phyloP scores from a whole-genome alignment of 2,329 filamentous ascomycete genomes.

The Phialemoniopsis sp. region DNA sequence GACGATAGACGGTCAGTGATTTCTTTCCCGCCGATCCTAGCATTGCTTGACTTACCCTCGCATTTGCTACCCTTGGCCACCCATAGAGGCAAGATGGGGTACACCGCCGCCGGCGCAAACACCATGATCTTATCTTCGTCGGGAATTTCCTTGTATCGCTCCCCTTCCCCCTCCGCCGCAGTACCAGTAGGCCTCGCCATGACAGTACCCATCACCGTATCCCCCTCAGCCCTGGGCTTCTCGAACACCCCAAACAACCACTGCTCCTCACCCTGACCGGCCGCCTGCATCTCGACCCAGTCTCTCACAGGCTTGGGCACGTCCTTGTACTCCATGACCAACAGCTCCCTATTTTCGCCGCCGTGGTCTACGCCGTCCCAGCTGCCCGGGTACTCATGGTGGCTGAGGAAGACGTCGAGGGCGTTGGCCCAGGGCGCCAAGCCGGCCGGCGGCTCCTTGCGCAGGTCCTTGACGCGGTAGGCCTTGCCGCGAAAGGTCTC shows the following conservation, averaged over 20 bases:
- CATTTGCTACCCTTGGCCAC: constrained; percentile 28
- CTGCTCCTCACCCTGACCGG: constrained; percentile 6
- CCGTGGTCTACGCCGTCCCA: constrained; percentile 37
- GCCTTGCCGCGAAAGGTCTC: constrained; percentile 20
- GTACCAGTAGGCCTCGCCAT: constrained; percentile 2
- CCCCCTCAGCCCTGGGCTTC: constrained; percentile 18
- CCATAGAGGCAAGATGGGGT: constrained; percentile 33
- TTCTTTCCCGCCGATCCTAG: too few relatives aligned
- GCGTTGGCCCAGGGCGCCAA: constrained; percentile 19
- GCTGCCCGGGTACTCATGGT: constrained; percentile 27
- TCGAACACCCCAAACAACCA: constrained; percentile 13
- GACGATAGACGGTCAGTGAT: too few relatives aligned
- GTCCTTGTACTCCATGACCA: constrained; percentile 28
- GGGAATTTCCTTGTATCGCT: not conserved
- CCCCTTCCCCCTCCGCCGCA: constrained; percentile 3
- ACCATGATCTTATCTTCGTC: constrained; percentile 23
- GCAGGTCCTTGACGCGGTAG: constrained; percentile 21
- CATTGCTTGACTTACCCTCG: constrained; percentile 21
- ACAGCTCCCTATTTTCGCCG: constrained; percentile 27
- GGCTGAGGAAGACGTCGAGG: constrained; percentile 17
- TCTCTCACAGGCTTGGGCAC: constrained; percentile 24
- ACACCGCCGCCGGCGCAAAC: constrained; percentile 36
- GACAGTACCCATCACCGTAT: constrained; percentile 19
- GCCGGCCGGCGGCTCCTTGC: constrained; percentile 10
- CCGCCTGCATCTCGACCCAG: constrained; percentile 27